These are phyloP conservation scores for Lasiosphaeria hispida DNA, from an alignment of 495 filamentous ascomycete species.

Conservation along the genomic window DNA sequence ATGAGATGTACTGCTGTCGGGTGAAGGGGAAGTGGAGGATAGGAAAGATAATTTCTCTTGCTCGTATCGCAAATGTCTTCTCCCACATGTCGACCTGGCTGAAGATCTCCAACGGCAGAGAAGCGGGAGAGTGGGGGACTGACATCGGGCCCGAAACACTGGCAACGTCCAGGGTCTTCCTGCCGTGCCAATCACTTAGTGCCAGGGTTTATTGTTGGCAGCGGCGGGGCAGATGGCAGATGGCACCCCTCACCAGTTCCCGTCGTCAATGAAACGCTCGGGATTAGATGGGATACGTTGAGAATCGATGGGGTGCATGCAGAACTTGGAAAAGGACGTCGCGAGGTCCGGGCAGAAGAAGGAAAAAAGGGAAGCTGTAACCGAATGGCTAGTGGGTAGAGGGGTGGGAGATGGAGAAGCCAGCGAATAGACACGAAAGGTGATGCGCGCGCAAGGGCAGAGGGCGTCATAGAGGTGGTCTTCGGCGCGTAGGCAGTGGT, in stretches of 20 bases:
- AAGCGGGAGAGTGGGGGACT: neutral
- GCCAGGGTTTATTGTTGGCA: neutral
- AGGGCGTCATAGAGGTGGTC: neutral
- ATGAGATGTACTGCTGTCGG: too few relatives aligned
- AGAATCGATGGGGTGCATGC: too few relatives aligned
- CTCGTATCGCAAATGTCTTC: too few relatives aligned
- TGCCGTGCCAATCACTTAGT: slow-evolving; percentile 3
- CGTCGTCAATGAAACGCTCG: too few relatives aligned
- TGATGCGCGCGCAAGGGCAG: slow-evolving; percentile 19
- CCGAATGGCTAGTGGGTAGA: neutral
- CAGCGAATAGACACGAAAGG: slow-evolving; percentile 17
- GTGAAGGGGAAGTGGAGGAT: too few relatives aligned
- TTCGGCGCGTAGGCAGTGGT: slow-evolving; percentile 5
- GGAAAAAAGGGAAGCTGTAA: neutral
- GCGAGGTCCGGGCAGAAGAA: neutral
- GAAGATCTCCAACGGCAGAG: neutral
- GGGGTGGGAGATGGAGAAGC: neutral
- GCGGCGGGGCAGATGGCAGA: neutral
- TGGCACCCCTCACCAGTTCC: too few relatives aligned
- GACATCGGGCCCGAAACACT: slow-evolving; percentile 2
- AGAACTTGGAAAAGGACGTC: neutral
- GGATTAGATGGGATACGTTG: too few relatives aligned
- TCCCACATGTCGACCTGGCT: neutral
- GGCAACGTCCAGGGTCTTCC: slow-evolving; percentile 4
- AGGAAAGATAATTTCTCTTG: too few relatives aligned